Evolutionary conservation across 306 rosid genomes (phyloP).

Genomic region (Senna siamea): DNA sequence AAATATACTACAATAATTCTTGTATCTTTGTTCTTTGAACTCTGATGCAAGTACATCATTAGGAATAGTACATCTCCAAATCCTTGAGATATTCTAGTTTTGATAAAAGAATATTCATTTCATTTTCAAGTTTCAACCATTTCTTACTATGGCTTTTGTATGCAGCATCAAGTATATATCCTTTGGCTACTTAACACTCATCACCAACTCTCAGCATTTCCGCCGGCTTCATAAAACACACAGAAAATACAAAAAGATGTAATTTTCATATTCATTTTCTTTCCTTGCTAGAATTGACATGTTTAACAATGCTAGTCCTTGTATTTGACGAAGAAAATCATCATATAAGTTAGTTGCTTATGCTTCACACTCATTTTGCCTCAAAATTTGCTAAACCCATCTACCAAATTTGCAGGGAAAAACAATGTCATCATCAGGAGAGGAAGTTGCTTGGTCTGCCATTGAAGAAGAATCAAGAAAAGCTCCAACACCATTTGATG

Average conservation of each 20-base stretch:
- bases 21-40: no score
- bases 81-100: neutral
- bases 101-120: conserved; percentile 30
- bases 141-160: conserved; percentile 9
- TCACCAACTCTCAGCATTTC: conserved; percentile 4
- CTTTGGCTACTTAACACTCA: conserved; percentile 19
- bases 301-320: conserved; percentile 45
- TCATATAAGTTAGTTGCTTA: conserved; percentile 26
- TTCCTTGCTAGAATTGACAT: conserved; percentile 23
- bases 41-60: no score
- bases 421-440: conserved; percentile 47
- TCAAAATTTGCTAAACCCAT: conserved; percentile 1
- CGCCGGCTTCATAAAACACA: conserved; percentile 46
- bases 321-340: conserved; percentile 32
- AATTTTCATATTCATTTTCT: conserved; percentile 7
- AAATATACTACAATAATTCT: no score
- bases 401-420: conserved; percentile 3
- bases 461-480: conserved; percentile 37
- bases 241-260: neutral
- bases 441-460: conserved; percentile 45
- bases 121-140: conserved; percentile 22
- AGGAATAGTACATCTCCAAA: no score
- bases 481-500: conserved; percentile 15
- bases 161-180: conserved; percentile 13
- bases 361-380: conserved; percentile 29